Percentiles rank a stretch among this genome's conserved stretches.
These are phyloP conservation scores for Raffaelea arxii DNA, from an alignment of 2,329 filamentous ascomycete genomes.

Conservation along the genomic window DNA sequence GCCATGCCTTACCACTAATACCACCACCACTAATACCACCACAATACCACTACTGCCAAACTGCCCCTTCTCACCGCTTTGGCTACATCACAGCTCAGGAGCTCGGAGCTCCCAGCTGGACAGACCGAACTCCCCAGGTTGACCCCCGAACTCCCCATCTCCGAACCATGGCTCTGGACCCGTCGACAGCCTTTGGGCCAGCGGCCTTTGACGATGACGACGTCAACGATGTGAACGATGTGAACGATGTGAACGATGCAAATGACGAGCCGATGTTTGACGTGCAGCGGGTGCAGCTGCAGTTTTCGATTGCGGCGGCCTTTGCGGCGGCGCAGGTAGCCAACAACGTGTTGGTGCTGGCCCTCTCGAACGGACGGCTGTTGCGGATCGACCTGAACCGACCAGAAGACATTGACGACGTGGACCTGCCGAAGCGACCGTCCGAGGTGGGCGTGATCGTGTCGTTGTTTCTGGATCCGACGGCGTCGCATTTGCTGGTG, in stretches of 20 bases:
- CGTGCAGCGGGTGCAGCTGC: conserved; percentile 82
- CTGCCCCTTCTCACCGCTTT: too few species aligned
- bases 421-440: conserved; percentile 89
- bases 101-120: too few species aligned
- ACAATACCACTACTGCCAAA: too few species aligned
- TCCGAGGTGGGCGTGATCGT: conserved; percentile 87
- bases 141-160: too few species aligned
- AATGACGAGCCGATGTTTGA: conserved; percentile 83
- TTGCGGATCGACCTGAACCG: conserved; percentile 89
- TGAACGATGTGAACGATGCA: conserved; percentile 20
- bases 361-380: conserved; percentile 84
- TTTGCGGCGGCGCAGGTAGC: conserved; percentile 95
- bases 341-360: conserved; percentile 91
- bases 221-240: conserved; percentile 24
- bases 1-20: too few species aligned
- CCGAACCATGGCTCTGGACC: conserved; percentile 56
- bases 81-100: too few species aligned
- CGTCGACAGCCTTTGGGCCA: conserved; percentile 61
- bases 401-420: conserved; percentile 94
- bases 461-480: conserved; percentile 95
- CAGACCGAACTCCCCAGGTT: too few species aligned
- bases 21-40: too few species aligned
- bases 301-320: conserved; percentile 88
- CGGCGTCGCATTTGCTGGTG: conserved; percentile 86
- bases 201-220: too few species aligned